Conservation (phyloP, 202 grass and related monocot species). For the Dendrocalamus latiflorus region DNA sequence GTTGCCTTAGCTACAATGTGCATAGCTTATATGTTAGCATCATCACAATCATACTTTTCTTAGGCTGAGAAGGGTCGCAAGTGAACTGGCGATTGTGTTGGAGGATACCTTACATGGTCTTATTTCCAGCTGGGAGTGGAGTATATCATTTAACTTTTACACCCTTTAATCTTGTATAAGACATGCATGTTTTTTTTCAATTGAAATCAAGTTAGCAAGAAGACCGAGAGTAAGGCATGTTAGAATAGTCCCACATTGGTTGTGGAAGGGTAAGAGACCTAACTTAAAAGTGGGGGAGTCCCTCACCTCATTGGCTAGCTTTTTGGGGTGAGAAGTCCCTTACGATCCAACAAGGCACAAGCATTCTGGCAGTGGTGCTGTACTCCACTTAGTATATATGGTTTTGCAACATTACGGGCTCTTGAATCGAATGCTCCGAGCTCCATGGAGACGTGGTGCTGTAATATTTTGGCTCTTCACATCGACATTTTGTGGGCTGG, state of each 20-base stretch:
- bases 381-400: not conserved
- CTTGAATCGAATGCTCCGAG: not conserved
- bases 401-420: not conserved
- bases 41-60: not conserved
- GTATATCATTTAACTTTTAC: slow-evolving; percentile 32
- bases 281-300: no score
- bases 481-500: not conserved
- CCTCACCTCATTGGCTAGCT: no score
- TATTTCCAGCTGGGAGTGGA: slow-evolving; percentile 26
- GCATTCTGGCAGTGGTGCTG: no score
- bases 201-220: not conserved
- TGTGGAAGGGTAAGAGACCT: no score
- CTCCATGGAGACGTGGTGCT: not conserved
- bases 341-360: no score
- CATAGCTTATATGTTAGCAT: slow-evolving; percentile 20
- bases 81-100: slow-evolving; percentile 6
- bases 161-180: slow-evolving; percentile 13
- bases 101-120: slow-evolving; percentile 16
- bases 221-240: no score
- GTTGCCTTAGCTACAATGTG: slow-evolving; percentile 9
- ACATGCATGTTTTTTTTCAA: slow-evolving; percentile 4
- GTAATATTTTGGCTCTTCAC: not conserved
- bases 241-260: no score
- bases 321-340: no score
- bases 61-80: not conserved